Evolutionary conservation across 441 rosid genomes (phyloP).

Genomic region (Brassica hybrid): DNA sequence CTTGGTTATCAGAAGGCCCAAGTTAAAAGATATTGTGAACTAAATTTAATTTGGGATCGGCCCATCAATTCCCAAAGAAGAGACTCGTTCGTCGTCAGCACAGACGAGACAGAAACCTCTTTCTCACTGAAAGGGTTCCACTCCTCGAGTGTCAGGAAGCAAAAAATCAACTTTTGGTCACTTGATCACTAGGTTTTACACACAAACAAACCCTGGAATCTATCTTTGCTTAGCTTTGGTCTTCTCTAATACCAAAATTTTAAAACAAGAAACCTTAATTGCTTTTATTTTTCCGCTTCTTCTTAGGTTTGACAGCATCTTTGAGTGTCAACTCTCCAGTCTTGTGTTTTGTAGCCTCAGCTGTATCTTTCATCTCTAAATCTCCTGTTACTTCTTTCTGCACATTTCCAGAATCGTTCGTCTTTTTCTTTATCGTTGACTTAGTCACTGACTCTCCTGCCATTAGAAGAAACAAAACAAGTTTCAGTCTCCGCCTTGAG

Average conservation of each 20-base stretch:
- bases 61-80: no score
- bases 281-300: conserved; percentile 54
- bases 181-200: no score
- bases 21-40: no score
- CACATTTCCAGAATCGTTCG: conserved; percentile 31
- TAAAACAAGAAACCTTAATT: background rate
- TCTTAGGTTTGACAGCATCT: conserved; percentile 8
- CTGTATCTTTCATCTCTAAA: conserved; percentile 32
- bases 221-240: background rate
- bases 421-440: conserved; percentile 37
- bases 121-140: no score
- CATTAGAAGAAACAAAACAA: conserved; percentile 6
- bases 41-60: no score
- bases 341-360: conserved; percentile 38
- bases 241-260: background rate
- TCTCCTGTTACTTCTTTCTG: conserved; percentile 41
- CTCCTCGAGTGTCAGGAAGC: no score
- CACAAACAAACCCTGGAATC: background rate
- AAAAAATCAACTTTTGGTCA: no score
- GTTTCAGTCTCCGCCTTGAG: conserved; percentile 10
- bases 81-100: no score
- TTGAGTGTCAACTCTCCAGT: conserved; percentile 48
- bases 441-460: conserved; percentile 41
- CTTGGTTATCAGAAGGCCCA: no score
- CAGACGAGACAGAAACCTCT: no score